Conservation (phyloP, 331 rosid genomes). For the Pyrus hybrid region DNA sequence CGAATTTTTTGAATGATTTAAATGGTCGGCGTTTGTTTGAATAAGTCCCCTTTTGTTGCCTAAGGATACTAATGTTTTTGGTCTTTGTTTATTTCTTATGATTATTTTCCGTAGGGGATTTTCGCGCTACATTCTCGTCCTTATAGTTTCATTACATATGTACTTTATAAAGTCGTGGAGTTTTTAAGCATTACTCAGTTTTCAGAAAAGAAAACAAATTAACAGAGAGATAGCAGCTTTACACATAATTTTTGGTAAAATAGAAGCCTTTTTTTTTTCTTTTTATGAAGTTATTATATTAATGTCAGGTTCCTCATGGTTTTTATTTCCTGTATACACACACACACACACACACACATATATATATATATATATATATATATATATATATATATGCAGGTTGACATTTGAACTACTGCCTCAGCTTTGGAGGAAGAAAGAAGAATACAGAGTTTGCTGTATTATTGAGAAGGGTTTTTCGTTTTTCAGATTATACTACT, state of each 20-base stretch:
- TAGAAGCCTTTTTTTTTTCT: neutral
- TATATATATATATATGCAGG: neutral
- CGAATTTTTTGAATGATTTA: neutral
- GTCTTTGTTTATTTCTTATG: neutral
- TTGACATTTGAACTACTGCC: neutral
- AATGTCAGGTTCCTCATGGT: neutral
- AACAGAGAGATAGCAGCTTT: neutral
- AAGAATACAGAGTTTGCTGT: neutral
- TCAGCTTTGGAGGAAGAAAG: neutral
- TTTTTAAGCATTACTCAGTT: neutral
- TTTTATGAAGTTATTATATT: neutral
- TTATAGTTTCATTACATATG: neutral
- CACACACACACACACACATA: too few species aligned
- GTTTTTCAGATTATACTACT: neutral
- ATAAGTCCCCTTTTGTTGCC: neutral
- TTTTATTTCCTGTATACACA: too few species aligned
- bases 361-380: neutral
- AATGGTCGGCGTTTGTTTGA: neutral
- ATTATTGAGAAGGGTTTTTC: slow-evolving; percentile 1
- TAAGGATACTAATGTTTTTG: neutral
- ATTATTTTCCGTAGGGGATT: neutral
- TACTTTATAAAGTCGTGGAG: neutral
- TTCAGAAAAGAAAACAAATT: neutral
- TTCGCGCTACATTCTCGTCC: neutral
- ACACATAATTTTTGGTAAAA: neutral